These are phyloP conservation scores for Penicilliopsis zonata DNA, from an alignment of 495 filamentous ascomycete genomes.

Conservation along the genomic window DNA sequence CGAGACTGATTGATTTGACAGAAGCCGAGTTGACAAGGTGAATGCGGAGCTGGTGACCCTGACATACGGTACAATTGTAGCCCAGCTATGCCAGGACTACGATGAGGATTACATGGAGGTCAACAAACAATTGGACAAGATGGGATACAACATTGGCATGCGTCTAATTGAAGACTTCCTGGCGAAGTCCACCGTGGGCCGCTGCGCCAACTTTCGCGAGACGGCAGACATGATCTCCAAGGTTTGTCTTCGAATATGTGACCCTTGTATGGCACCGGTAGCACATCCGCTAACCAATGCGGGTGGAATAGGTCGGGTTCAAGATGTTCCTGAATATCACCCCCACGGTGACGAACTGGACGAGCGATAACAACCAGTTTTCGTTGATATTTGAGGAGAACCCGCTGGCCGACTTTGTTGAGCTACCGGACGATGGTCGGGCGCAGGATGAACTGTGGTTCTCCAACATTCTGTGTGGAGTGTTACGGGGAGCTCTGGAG, in stretches of 20 bases:
- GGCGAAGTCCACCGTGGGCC: conserved; percentile 79
- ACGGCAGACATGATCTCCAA: conserved; percentile 95
- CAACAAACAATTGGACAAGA: conserved; percentile 95
- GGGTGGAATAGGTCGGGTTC: conserved; percentile 65
- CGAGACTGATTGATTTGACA: conserved; percentile 7
- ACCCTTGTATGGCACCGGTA: not conserved
- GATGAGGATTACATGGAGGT: conserved; percentile 84
- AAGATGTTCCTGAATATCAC: conserved; percentile 98
- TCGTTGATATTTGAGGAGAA: conserved; percentile 95
- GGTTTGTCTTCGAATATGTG: conserved; percentile 33
- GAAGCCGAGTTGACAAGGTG: conserved; percentile 57
- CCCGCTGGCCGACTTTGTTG: conserved; percentile 92
- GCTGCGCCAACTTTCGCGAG: conserved; percentile 87
- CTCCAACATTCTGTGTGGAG: conserved; percentile 91
- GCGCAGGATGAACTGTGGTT: conserved; percentile 98
- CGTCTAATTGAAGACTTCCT: conserved; percentile 96
- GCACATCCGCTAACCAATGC: conserved; percentile 1
- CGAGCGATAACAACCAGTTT: conserved; percentile 90
- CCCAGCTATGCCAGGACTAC: conserved; percentile 91
- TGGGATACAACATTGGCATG: conserved; percentile 97
- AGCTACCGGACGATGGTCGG: conserved; percentile 88
- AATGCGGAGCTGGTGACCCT: conserved; percentile 93
- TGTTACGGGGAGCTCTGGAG: conserved; percentile 81
- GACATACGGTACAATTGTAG: conserved; percentile 95
- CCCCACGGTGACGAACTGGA: conserved; percentile 92